Evolutionary conservation across 176 grass and related monocot species (phyloP), one percentile per base, ranked within the genome.

Genomic region (Triticum timopheevii): DNA sequence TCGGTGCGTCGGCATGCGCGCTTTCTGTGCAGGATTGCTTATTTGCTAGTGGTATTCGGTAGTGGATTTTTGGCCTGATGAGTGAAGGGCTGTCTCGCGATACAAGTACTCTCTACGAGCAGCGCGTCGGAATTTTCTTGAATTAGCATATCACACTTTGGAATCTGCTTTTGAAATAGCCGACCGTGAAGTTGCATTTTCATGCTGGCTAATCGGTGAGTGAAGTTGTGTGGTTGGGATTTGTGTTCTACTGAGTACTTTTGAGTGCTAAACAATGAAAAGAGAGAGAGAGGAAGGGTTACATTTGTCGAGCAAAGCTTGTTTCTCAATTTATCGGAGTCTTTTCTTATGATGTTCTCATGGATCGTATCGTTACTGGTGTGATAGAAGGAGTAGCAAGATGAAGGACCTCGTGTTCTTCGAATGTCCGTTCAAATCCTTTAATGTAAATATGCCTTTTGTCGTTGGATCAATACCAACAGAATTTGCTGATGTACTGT

Each of bases 181-280:
- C 77, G 15, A 20, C 25, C 68, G 35, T 54, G 63, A 82, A 39
- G 9, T 78, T 71, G 19, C 35, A 82, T 64, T 78, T 86, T 11
- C 52, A 19, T 22, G 65, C n/a, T 20, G 84, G 24, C 71, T 49
- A 62, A 77, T n/a, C 4, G 20, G 10, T 12, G 42, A 39, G 38
- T 15, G 40, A 84, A 84, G 71, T 22, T 30, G 1, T 34, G 35
- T 36, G 47, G 7, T 80, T 42, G 81, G 68, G 15, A 75, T 80
- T 82, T 84, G 61, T 23, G 24, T 56, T 74, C 80, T 24, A 34
- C 27, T 7, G 58, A 34, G 17, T 24, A 34, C 27, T n/a, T n/a
- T n/a, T 7, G 58, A 25, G 17, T 62, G 17, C 1, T 13, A 54
- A 65, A 15, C 13, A 24, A 28, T 89, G 54, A 17, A 30, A 39